These are phyloP conservation scores for Fusarium beomiforme DNA, from an alignment of 2,329 filamentous ascomycete genomes.

Conservation along the genomic window DNA sequence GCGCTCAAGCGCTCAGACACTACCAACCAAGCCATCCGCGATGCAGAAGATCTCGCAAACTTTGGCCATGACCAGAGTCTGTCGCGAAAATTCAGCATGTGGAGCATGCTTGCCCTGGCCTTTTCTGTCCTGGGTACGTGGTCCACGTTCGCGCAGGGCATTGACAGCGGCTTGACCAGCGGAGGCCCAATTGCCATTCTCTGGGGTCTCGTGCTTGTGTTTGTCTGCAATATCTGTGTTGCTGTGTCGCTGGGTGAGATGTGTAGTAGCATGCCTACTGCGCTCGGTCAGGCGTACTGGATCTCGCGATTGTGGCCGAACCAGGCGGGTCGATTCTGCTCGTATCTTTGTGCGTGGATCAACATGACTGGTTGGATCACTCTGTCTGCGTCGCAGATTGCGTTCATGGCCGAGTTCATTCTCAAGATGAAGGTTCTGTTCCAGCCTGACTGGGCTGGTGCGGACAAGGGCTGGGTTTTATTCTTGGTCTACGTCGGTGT, in stretches of 20 bases:
- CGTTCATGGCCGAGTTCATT: constrained; percentile 68
- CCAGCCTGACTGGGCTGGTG: constrained; percentile 56
- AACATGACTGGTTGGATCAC: constrained; percentile 70
- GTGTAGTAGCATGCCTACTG: constrained; percentile 68
- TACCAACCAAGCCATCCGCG: constrained; percentile 45
- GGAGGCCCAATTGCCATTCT: constrained; percentile 64
- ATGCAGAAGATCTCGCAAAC: constrained; percentile 53
- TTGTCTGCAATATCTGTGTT: constrained; percentile 62
- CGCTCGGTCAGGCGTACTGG: constrained; percentile 69
- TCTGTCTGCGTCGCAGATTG: constrained; percentile 63
- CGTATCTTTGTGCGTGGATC: constrained; percentile 69
- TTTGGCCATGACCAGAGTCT: constrained; percentile 54
- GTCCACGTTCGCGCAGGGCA: constrained; percentile 63
- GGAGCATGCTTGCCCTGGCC: constrained; percentile 67
- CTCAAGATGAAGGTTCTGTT: constrained; percentile 67
- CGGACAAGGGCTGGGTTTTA: constrained; percentile 60
- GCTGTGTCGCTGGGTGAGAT: constrained; percentile 66
- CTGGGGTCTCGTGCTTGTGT: constrained; percentile 65
- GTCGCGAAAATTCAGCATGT: constrained; percentile 60
- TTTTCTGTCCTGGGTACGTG: constrained; percentile 68
- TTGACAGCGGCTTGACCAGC: constrained; percentile 60
- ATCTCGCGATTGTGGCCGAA: constrained; percentile 50
- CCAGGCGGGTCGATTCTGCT: constrained; percentile 57
- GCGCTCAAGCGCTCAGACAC: constrained; percentile 37
- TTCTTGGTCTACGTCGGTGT: constrained; percentile 65